Conservation (phyloP, 257 asterid genomes). For the Coffea eugenioides region DNA sequence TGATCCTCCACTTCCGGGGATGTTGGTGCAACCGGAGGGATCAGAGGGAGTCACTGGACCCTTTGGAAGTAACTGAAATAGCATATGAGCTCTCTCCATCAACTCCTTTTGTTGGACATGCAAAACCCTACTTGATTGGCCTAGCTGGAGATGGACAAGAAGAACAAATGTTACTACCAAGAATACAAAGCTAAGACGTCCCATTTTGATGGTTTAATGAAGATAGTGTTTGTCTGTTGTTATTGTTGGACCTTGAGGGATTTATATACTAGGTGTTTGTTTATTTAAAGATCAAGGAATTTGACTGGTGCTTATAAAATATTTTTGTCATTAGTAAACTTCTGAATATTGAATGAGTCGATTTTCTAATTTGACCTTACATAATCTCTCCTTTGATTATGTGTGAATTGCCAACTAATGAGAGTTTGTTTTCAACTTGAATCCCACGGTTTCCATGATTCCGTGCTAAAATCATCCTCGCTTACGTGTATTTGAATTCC, state of each 20-base stretch:
- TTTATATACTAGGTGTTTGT: neutral
- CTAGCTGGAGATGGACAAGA: slow-evolving; percentile 10
- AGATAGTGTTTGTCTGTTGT: neutral
- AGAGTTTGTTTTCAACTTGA: neutral
- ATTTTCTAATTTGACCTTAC: neutral
- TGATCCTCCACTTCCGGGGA: slow-evolving; percentile 53
- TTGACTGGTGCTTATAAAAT: slow-evolving; percentile 10
- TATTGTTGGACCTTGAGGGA: neutral
- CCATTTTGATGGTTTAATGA: slow-evolving; percentile 27
- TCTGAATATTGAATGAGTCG: slow-evolving; percentile 13
- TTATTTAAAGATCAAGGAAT: slow-evolving; percentile 9
- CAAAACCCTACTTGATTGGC: slow-evolving; percentile 29
- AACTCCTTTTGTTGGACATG: slow-evolving; percentile 14
- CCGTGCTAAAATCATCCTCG: neutral
- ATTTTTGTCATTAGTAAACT: neutral
- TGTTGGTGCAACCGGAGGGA: slow-evolving; percentile 63
- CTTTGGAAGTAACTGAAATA: slow-evolving; percentile 32
- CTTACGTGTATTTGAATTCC: neutral
- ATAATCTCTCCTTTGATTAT: neutral
- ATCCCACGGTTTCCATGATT: neutral
- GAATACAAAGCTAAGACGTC: slow-evolving; percentile 3
- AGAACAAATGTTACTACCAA: neutral
- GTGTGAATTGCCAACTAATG: neutral
- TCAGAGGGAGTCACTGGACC: slow-evolving; percentile 67
- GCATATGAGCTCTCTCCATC: slow-evolving; percentile 3